A percentile compares a stretch with the other conserved stretches of the same genome.
These are phyloP conservation scores for Styphnolobium japonicum DNA, from an alignment of 306 rosid species.

Conservation along the genomic window DNA sequence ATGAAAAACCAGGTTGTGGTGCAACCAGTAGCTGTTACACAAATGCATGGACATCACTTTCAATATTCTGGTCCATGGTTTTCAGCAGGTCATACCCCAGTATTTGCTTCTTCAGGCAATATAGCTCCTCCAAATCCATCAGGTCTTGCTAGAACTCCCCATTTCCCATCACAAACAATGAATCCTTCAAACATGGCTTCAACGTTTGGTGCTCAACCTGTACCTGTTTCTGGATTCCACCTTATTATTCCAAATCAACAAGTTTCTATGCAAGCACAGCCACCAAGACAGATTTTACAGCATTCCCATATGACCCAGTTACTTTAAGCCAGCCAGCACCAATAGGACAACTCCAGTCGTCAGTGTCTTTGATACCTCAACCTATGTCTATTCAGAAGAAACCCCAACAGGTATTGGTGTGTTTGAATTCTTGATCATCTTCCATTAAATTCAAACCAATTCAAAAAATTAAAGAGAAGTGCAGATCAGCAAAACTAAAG, in stretches of 20 bases:
- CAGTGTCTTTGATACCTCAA: not conserved
- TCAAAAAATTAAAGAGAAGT: not conserved
- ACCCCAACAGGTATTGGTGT: not conserved
- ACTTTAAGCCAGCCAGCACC: not conserved
- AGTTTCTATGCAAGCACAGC: slow-evolving; percentile 33
- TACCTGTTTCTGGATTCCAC: slow-evolving; percentile 43
- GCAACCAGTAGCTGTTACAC: slow-evolving; percentile 46
- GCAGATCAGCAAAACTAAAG: not conserved
- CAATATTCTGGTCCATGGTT: slow-evolving; percentile 62
- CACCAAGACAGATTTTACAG: not conserved
- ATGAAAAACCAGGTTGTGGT: slow-evolving; percentile 37
- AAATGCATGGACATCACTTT: slow-evolving; percentile 45
- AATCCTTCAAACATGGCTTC: slow-evolving; percentile 44
- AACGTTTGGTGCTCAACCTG: slow-evolving; percentile 53
- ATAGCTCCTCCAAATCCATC: slow-evolving; percentile 44
- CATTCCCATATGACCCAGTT: not conserved
- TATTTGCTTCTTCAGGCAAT: slow-evolving; percentile 41
- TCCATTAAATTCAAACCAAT: not conserved
- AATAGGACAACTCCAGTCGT: not conserved
- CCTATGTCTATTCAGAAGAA: not conserved
- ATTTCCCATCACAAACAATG: slow-evolving; percentile 45
- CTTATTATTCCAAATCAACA: slow-evolving; percentile 43
- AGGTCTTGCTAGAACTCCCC: slow-evolving; percentile 38
- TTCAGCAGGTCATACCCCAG: slow-evolving; percentile 40
- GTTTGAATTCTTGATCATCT: slow-evolving; percentile 2